phyloP scores from a whole-genome alignment of 2,329 filamentous ascomycete species.

The Fusarium sororula region DNA sequence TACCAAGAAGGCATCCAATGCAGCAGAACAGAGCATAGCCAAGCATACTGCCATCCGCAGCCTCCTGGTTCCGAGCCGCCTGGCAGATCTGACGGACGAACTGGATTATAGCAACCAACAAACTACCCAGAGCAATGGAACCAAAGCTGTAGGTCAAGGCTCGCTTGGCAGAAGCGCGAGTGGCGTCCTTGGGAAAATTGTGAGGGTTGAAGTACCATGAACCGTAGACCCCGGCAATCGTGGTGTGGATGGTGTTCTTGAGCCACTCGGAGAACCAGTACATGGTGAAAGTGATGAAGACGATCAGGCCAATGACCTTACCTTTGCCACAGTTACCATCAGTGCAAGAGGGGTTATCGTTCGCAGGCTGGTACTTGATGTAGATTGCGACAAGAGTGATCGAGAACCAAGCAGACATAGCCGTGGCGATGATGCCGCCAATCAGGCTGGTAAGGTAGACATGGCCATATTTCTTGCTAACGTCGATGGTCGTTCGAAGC shows the following conservation, averaged over 20 bases:
- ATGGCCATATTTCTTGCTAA: slow-evolving; percentile 84
- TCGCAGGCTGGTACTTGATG: slow-evolving; percentile 77
- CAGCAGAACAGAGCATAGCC: slow-evolving; percentile 75
- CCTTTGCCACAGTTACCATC: slow-evolving; percentile 74
- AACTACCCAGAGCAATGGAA: slow-evolving; percentile 85
- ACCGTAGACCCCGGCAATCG: slow-evolving; percentile 87
- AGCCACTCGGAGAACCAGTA: slow-evolving; percentile 96
- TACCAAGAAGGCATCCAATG: slow-evolving; percentile 76
- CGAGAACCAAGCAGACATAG: slow-evolving; percentile 85
- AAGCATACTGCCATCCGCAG: slow-evolving; percentile 75
- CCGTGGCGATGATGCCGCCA: slow-evolving; percentile 79
- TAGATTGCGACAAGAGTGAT: slow-evolving; percentile 89
- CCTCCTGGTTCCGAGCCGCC: slow-evolving; percentile 71
- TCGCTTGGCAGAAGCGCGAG: slow-evolving; percentile 82
- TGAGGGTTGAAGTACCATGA: slow-evolving; percentile 87
- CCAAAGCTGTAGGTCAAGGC: slow-evolving; percentile 92
- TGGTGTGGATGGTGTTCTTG: slow-evolving; percentile 92
- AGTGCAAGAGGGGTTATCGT: slow-evolving; percentile 61
- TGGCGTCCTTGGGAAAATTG: slow-evolving; percentile 79
- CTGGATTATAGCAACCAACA: slow-evolving; percentile 89
- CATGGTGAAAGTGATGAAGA: slow-evolving; percentile 88
- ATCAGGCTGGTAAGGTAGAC: slow-evolving; percentile 87
- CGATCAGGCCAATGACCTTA: slow-evolving; percentile 84
- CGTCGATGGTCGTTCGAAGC: slow-evolving; percentile 85
- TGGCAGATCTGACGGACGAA: slow-evolving; percentile 83